A percentile compares a stretch with the other conserved stretches of the same genome.
Conservation (phyloP, 1,284 basidiomycete genomes). For the Violaceomyces palustris region DNA sequence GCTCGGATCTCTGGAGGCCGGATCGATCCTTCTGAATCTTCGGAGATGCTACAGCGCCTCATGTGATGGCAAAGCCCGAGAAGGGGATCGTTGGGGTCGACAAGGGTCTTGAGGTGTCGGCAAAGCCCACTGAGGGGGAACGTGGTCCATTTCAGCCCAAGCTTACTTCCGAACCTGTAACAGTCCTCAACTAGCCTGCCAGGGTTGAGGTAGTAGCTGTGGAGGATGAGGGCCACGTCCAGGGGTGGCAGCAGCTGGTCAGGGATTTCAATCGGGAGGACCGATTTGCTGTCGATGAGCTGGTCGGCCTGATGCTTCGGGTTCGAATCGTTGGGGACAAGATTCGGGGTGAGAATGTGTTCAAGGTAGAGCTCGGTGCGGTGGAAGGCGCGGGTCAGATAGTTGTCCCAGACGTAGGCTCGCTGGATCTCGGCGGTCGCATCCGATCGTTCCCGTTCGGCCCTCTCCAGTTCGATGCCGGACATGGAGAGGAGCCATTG, state of each 20-base stretch:
- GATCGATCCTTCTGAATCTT: too few relatives aligned
- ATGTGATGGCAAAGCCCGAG: too few relatives aligned
- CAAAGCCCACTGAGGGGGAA: too few relatives aligned
- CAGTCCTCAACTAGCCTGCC: constrained; percentile 13
- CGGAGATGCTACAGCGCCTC: too few relatives aligned
- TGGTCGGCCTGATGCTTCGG: constrained; percentile 1
- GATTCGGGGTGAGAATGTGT: constrained; percentile 14
- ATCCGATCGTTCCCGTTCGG: constrained; percentile 8
- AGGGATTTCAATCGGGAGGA: constrained; percentile 5
- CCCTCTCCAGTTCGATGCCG: too few relatives aligned
- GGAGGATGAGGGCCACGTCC: constrained; percentile 38
- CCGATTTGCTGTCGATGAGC: background rate
- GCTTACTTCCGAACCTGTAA: constrained; percentile 5
- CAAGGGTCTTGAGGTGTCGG: too few relatives aligned
- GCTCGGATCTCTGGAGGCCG: too few relatives aligned
- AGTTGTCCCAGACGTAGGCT: constrained; percentile 28
- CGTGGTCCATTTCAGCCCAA: too few relatives aligned
- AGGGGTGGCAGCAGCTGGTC: constrained; percentile 27
- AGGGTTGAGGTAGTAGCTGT: constrained; percentile 31
- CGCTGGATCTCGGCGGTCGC: constrained; percentile 8
- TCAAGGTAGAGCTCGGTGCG: constrained; percentile 32
- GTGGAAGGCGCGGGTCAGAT: constrained; percentile 26
- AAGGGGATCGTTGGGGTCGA: too few relatives aligned
- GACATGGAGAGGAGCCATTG: too few relatives aligned
- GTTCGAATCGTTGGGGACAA: background rate